These are phyloP conservation scores for Moricandia arvensis DNA, from an alignment of 345 rosid species.

Conservation along the genomic window DNA sequence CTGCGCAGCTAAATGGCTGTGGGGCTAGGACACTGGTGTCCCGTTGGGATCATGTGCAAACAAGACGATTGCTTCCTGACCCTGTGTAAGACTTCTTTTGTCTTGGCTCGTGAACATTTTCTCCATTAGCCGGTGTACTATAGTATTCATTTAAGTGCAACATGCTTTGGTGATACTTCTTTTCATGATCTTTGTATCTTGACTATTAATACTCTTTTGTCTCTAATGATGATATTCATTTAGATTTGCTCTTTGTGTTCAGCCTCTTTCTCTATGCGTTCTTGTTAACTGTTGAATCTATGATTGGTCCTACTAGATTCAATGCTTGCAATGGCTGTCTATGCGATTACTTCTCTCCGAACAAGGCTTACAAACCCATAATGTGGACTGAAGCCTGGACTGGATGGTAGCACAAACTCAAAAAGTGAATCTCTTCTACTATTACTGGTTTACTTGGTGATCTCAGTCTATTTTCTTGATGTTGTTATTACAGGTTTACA, in stretches of 20 bases:
- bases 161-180: slow-evolving; percentile 32
- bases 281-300: slow-evolving; percentile 12
- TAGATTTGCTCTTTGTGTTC: no score
- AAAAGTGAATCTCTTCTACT: not conserved
- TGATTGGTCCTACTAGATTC: slow-evolving; percentile 50
- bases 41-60: slow-evolving; percentile 99
- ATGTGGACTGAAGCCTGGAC: slow-evolving; percentile 99
- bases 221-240: slow-evolving; percentile 1
- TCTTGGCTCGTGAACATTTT: slow-evolving; percentile 38
- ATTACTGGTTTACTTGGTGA: not conserved
- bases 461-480: slow-evolving; percentile 2
- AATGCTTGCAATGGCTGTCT: slow-evolving; percentile 97
- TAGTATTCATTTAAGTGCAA: slow-evolving; percentile 22
- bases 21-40: slow-evolving; percentile 90
- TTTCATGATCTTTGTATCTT: not conserved
- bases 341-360: slow-evolving; percentile 96
- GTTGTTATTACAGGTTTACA: slow-evolving; percentile 62
- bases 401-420: slow-evolving; percentile 60
- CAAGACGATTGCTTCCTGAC: slow-evolving; percentile 99
- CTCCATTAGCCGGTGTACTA: slow-evolving; percentile 31
- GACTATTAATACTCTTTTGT: not conserved
- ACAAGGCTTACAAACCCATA: slow-evolving; percentile 92
- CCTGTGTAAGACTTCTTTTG: slow-evolving; percentile 60
- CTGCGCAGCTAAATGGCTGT: slow-evolving; percentile 99
- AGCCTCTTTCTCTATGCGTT: not conserved